These are phyloP conservation scores for Phytophthora syringae DNA, from an alignment of 352 stramenopile species.

Conservation along the genomic window DNA sequence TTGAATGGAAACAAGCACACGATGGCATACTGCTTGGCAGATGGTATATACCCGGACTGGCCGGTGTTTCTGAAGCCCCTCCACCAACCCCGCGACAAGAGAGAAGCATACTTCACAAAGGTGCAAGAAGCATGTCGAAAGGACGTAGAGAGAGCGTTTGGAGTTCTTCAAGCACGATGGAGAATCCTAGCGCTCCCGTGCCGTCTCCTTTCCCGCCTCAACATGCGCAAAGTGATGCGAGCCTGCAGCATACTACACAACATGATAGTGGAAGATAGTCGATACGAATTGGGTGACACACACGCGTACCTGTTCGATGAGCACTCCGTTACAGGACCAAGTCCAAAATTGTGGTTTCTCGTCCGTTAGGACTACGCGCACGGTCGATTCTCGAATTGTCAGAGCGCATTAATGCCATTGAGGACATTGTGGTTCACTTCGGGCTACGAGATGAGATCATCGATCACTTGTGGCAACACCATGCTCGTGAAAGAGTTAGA, in stretches of 20 bases:
- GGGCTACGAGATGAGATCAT: no score
- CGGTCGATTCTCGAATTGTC: no score
- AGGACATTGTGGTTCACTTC: no score
- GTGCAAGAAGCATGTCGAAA: constrained; percentile 1
- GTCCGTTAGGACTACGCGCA: no score
- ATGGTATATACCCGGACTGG: not conserved
- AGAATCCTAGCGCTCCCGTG: constrained; percentile 5
- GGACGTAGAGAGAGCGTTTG: constrained; percentile 3
- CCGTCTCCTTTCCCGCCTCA: not conserved
- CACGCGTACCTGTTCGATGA: no score
- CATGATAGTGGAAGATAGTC: no score
- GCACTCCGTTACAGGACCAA: no score
- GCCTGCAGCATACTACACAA: constrained; percentile 4
- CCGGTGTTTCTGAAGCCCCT: not conserved
- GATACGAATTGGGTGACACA: no score
- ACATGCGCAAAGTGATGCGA: constrained; percentile 6
- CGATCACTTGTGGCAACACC: no score
- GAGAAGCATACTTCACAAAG: not conserved
- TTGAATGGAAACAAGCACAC: not conserved
- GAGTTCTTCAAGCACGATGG: constrained; percentile 9
- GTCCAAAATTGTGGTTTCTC: no score
- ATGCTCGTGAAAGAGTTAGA: no score
- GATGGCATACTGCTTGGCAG: constrained; percentile 2
- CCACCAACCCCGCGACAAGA: not conserved
- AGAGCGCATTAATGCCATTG: no score